phyloP scores from a whole-genome alignment of 345 rosid species.

The Turnera subulata region DNA sequence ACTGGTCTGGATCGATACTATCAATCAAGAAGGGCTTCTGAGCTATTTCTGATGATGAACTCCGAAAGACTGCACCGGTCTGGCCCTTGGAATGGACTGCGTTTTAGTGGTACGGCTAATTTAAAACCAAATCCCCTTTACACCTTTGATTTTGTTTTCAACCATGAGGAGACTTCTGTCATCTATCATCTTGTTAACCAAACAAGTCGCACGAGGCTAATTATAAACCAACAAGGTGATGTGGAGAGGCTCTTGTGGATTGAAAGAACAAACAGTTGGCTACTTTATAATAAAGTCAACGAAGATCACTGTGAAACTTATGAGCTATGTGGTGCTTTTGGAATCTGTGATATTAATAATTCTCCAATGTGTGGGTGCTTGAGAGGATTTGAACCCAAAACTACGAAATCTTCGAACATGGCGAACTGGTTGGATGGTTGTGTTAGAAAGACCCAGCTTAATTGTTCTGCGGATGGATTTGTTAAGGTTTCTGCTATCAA shows the following conservation, averaged over 20 bases:
- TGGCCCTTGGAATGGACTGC: constrained; percentile 36
- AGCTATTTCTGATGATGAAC: constrained; percentile 13
- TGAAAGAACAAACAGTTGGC: neutral
- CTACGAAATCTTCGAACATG: constrained; percentile 1
- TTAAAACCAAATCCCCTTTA: constrained; percentile 5
- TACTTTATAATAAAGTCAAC: constrained; percentile 1
- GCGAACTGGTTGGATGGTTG: constrained; percentile 11
- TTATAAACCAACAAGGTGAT: constrained; percentile 12
- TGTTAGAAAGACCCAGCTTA: constrained; percentile 8
- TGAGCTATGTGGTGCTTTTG: constrained; percentile 15
- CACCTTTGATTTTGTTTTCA: constrained; percentile 11
- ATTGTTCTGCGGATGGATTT: constrained; percentile 13
- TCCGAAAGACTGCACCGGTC: neutral
- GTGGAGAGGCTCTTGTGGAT: constrained; percentile 11
- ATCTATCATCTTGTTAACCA: constrained; percentile 9
- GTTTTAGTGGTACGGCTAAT: constrained; percentile 22
- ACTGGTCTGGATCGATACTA: neutral
- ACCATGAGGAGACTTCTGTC: constrained; percentile 15
- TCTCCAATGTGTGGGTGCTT: too few relatives aligned
- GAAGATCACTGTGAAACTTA: constrained; percentile 27
- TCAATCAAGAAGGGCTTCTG: constrained; percentile 14
- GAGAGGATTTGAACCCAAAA: constrained; percentile 7
- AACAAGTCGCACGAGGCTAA: constrained; percentile 12
- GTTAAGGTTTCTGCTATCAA: constrained; percentile 3
- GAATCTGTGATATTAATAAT: constrained; percentile 19